Percentiles rank a stretch among this genome's conserved stretches.
These are phyloP conservation scores for Hymenochaete sp. DNA, from an alignment of 1,284 basidiomycete species.

Conservation along the genomic window DNA sequence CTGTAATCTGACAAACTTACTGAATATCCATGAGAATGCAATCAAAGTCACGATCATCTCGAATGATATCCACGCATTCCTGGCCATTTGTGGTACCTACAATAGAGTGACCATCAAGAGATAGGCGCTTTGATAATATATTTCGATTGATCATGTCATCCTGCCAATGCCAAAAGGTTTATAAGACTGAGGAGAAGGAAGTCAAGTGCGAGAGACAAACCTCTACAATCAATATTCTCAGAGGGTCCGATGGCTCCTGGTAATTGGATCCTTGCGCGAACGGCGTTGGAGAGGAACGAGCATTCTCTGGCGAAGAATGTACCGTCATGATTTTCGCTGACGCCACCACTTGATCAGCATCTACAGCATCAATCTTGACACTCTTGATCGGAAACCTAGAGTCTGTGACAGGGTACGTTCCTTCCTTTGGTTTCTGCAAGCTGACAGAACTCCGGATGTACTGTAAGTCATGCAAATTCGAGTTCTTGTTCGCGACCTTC, in stretches of 20 bases:
- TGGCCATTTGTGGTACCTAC: constrained; percentile 69
- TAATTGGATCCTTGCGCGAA: too few species aligned
- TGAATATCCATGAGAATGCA: constrained; percentile 81
- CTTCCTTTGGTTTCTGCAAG: constrained; percentile 18
- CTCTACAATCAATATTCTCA: too few species aligned
- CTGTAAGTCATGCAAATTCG: not conserved
- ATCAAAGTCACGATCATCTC: constrained; percentile 59
- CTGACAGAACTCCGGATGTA: not conserved
- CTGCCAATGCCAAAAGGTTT: constrained; percentile 27
- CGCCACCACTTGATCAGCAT: constrained; percentile 24
- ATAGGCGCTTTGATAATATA: constrained; percentile 64
- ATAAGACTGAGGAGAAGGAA: not conserved
- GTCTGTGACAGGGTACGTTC: constrained; percentile 29
- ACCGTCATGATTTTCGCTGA: constrained; percentile 15
- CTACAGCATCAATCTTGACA: constrained; percentile 34
- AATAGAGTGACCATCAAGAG: constrained; percentile 60
- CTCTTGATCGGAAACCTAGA: constrained; percentile 33
- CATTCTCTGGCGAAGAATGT: constrained; percentile 4
- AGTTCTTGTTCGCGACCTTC: not conserved
- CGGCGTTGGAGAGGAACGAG: too few species aligned
- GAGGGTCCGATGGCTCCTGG: too few species aligned
- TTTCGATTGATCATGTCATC: constrained; percentile 73
- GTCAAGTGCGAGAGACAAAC: not conserved
- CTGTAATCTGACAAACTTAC: constrained; percentile 32
- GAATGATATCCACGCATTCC: constrained; percentile 60